Conservation (phyloP, 345 rosid species). For the Bruguiera sexangula region DNA sequence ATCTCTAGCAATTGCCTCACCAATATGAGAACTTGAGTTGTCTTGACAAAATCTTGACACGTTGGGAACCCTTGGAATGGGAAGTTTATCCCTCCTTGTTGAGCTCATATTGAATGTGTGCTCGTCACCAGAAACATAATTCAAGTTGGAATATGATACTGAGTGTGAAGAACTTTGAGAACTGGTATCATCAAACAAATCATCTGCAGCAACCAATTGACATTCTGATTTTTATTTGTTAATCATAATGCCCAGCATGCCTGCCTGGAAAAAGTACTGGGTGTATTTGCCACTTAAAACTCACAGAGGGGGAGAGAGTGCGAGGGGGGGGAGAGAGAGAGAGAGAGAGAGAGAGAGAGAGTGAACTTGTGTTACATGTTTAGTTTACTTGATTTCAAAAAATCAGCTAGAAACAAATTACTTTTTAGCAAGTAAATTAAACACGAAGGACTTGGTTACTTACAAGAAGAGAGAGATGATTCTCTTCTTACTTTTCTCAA, state of each 20-base stretch:
- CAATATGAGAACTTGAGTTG: slow-evolving; percentile 26
- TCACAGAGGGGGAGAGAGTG: not conserved
- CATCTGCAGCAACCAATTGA: slow-evolving; percentile 51
- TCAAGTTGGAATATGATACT: slow-evolving; percentile 54
- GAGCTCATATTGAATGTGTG: slow-evolving; percentile 30
- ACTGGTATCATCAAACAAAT: slow-evolving; percentile 53
- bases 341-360: not conserved
- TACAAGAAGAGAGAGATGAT: too few relatives aligned
- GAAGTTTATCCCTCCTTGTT: slow-evolving; percentile 23
- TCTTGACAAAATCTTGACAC: slow-evolving; percentile 56
- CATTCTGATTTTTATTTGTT: not conserved
- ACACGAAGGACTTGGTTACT: too few relatives aligned
- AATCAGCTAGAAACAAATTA: too few relatives aligned
- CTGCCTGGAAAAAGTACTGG: not conserved
- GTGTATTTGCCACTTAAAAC: not conserved
- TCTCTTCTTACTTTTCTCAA: too few relatives aligned
- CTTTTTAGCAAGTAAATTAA: too few relatives aligned
- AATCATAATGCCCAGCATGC: not conserved
- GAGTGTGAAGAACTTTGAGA: slow-evolving; percentile 65
- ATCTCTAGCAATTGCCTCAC: slow-evolving; percentile 15
- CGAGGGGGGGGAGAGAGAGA: not conserved
- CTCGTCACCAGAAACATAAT: slow-evolving; percentile 47
- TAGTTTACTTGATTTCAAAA: too few relatives aligned
- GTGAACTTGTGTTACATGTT: too few relatives aligned
- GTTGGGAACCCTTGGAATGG: slow-evolving; percentile 28